Conservation (phyloP, 148 eudicot species). For the Polygonum maritimum region DNA sequence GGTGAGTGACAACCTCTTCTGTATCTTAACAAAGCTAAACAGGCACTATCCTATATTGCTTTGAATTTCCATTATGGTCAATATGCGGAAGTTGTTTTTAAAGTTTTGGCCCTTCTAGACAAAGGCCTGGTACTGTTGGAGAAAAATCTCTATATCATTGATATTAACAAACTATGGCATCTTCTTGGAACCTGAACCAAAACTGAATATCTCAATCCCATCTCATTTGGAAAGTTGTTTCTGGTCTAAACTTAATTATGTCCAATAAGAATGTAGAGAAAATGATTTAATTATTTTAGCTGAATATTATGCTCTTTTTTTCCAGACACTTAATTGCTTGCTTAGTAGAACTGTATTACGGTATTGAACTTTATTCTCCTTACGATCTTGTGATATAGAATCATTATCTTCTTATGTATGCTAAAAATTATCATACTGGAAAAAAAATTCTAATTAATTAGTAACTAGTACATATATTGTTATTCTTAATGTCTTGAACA, state of each 20-base stretch:
- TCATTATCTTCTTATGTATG: background rate
- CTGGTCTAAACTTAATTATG: background rate
- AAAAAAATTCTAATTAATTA: background rate
- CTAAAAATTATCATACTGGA: background rate
- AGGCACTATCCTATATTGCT: background rate
- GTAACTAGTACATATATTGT: background rate
- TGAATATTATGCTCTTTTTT: background rate
- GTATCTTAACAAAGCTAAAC: background rate
- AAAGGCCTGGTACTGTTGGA: background rate
- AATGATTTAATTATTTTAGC: background rate
- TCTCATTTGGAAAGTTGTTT: background rate
- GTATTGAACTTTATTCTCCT: background rate
- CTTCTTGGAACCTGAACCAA: background rate
- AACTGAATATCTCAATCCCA: background rate
- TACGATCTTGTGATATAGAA: background rate
- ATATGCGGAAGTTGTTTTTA: background rate
- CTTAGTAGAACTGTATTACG: background rate
- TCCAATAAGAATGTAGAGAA: background rate
- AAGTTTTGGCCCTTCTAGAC: background rate
- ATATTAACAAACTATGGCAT: background rate
- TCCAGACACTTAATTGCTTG: background rate
- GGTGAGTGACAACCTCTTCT: conserved; percentile 27
- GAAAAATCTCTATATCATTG: background rate
- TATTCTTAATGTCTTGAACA: background rate
- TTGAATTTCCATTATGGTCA: background rate